These are phyloP conservation scores for Lecanicillium sp. DNA, from an alignment of 2,329 filamentous ascomycete genomes.

Conservation along the genomic window DNA sequence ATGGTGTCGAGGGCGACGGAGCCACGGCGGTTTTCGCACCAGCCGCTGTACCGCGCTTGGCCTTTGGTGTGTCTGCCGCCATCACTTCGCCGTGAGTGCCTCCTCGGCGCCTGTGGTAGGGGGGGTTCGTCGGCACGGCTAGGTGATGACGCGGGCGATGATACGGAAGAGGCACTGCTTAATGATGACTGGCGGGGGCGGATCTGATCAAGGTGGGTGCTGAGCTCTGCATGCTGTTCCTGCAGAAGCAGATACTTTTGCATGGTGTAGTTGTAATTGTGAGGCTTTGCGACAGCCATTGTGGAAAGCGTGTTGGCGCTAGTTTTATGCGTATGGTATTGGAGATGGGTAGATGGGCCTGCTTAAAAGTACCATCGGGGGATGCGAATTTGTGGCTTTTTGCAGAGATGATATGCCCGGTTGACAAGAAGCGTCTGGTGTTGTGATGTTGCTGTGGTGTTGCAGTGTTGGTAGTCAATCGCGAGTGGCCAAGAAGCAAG, in stretches of 20 bases:
- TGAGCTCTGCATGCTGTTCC: constrained; percentile 45
- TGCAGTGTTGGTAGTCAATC: too few relatives aligned
- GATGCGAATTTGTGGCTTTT: too few relatives aligned
- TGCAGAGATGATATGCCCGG: too few relatives aligned
- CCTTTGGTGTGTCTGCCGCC: constrained; percentile 15
- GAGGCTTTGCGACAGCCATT: constrained; percentile 19
- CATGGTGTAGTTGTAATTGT: constrained; percentile 37
- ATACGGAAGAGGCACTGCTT: constrained; percentile 27
- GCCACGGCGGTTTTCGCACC: constrained; percentile 16
- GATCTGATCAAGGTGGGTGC: constrained; percentile 42
- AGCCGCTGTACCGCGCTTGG: constrained; percentile 24
- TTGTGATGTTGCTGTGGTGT: too few relatives aligned
- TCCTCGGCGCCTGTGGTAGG: constrained; percentile 39
- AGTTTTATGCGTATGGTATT: constrained; percentile 11
- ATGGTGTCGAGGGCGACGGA: constrained; percentile 29
- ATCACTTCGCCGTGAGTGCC: constrained; percentile 26
- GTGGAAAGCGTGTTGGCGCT: constrained; percentile 11
- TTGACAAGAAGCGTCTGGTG: too few relatives aligned
- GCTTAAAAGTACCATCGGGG: too few relatives aligned
- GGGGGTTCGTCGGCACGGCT: constrained; percentile 46
- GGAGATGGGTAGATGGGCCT: constrained; percentile 13
- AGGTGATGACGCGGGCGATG: constrained; percentile 52
- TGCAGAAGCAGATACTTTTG: constrained; percentile 47
- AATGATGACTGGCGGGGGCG: constrained; percentile 28
- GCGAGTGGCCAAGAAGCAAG: too few relatives aligned